Evolutionary conservation across 345 rosid genomes (phyloP), one percentile per base, ranked within the genome.

Genomic region (Theobroma cacao): DNA sequence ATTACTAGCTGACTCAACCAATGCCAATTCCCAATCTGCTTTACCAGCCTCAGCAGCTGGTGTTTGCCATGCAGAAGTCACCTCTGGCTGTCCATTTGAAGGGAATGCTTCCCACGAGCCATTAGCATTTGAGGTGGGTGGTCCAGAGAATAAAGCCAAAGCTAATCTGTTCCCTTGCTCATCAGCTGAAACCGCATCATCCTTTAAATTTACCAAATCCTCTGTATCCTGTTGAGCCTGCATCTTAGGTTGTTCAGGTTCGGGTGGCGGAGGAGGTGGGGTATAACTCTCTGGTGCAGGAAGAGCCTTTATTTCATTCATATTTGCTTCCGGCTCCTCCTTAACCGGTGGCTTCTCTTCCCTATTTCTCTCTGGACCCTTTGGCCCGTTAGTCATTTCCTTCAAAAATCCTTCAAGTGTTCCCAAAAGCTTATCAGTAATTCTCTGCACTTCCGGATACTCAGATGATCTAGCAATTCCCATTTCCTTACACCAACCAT

Each of bases 21-120:
- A 85, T 10, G 97, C 98, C 79, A 91, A 33, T 70, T 96, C 99
- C 99, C 99, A 96, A 87, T 91, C 99, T 36, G 91, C 97, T 77
- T 94, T 96, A 48, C 92, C 98, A 0, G 74, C 76, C 77, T 96
- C 98, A 10, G 97, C 97, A 34, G 97, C 98, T 3, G 98, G 94
- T 34, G 87, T 91, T 80, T 90, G 86, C 96, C 96, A 90, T 4
- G 96, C 96, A 0, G 96, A 91, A 33, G 92, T 91, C 41, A 91
- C 85, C 53, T 82, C 81, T 34, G 83, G 75, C 59, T 82, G 84
- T 47, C 92, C 95, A 52, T 92, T 69, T 0, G 95, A 86, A 1
- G 90, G 88, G 86, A 96, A 94, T 36, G 92, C 89, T 87, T 92
- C 95, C 98, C 99, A 96, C 1, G 92, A 89, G 28, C 93, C 95